phyloP scores from a whole-genome alignment of 768 basidiomycete genomes.

The Russula earlei region DNA sequence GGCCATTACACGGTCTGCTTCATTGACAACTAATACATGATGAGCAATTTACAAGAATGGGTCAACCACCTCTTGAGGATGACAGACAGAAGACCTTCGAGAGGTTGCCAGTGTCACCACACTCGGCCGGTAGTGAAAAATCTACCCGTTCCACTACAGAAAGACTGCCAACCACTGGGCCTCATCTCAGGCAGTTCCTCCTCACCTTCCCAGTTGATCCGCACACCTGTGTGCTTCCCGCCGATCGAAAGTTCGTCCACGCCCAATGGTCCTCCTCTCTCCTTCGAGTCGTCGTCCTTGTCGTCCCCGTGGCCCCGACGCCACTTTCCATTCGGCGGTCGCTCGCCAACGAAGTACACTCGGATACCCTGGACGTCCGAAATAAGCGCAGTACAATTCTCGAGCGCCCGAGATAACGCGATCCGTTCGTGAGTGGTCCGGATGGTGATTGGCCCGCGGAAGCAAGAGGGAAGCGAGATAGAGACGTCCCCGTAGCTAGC shows the following conservation, averaged over 20 bases:
- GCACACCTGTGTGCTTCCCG: background rate
- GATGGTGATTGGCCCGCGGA: slow-evolving; percentile 11
- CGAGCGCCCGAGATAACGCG: background rate
- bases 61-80: too few species aligned
- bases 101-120: too few species aligned
- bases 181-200: background rate
- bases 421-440: background rate
- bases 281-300: background rate
- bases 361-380: background rate
- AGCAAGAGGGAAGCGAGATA: slow-evolving; percentile 2
- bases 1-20: too few species aligned
- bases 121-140: background rate
- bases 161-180: background rate
- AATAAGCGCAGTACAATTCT: background rate
- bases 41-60: too few species aligned
- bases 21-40: too few species aligned
- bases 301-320: background rate
- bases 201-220: slow-evolving; percentile 4
- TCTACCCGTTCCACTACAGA: background rate
- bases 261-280: too few species aligned
- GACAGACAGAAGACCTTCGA: too few species aligned
- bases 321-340: background rate
- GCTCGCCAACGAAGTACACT: slow-evolving; percentile 1
- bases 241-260: background rate
- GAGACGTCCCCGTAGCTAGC: background rate